Base-by-base conservation (phyloP, 306 rosid genomes). In the Corylus avellana region DNA sequence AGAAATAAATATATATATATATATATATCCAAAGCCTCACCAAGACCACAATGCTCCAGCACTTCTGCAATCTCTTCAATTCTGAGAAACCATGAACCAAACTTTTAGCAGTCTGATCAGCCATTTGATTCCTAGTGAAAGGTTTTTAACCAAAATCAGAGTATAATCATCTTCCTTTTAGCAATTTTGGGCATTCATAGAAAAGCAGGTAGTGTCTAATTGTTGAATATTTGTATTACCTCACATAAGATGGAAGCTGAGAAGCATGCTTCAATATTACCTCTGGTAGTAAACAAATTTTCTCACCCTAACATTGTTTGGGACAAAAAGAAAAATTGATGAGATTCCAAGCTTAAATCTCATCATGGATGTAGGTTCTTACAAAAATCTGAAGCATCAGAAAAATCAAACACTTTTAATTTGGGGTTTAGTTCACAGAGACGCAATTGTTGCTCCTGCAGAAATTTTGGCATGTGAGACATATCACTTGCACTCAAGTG, bases 41-140 rank as follows among this genome's bases (percentile, higher is more conserved):
- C 80, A 90, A 80, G 64, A 92, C 89, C 13, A 82, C 88, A 69
- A 85, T 75, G 75, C 94, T 86, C 98, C 98, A 95, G 53, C 83
- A 75, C 86, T 89, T 92, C 73, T 83, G 90, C 70, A 62, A 62
- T 81, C 82, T 79, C 76, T 70, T 77, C 85, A 93, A 81, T 75
- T 90, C 91, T 80, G 82, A 86, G 82, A 92, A 83, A 76, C 85
- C 80, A 79, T 79, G 86, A 75, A 90, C 90, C 75, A 87, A 62
- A 72, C 86, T 76, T 73, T 75, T 84, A 37, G 84, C 85, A 57
- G 71, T 81, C 75, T 78, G 86, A 86, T 84, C 90, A 63, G 62
- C 87, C 78, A 83, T 82, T 85, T 81, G 88, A 80, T 87, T 82
- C 93, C 98, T 93, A 74, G 71, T 56, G 54, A 76, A 70, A 75